phyloP scores from a whole-genome alignment of 805 yeast genomes.

The Trichomonascus vanleenenianus region DNA sequence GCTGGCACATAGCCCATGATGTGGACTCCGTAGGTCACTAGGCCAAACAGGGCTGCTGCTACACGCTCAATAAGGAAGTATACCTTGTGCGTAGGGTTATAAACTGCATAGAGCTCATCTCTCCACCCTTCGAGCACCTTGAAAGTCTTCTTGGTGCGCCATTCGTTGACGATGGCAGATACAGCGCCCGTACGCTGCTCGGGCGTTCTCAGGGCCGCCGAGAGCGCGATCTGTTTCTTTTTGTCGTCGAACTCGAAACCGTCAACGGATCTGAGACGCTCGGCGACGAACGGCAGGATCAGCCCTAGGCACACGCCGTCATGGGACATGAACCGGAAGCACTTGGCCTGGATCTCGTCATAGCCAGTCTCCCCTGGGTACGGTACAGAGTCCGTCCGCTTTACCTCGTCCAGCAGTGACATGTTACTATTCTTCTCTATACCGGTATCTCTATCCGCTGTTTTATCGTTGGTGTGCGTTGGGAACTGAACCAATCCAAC shows the following conservation, averaged over 20 bases:
- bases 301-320: conserved; percentile 22
- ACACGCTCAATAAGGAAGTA: conserved; percentile 76
- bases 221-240: conserved; percentile 25
- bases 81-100: conserved; percentile 44
- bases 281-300: conserved; percentile 20
- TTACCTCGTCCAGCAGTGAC: conserved; percentile 6
- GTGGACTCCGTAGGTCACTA: conserved; percentile 86
- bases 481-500: too few relatives aligned
- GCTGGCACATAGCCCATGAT: conserved; percentile 68
- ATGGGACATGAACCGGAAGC: conserved; percentile 22
- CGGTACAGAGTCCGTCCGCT: conserved; percentile 12
- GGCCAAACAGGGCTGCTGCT: conserved; percentile 72
- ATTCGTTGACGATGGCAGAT: conserved; percentile 16
- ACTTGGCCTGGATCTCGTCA: background rate
- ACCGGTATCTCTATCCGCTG: background rate
- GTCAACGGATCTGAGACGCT: conserved; percentile 7
- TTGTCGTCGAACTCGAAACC: conserved; percentile 21
- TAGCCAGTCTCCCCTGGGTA: conserved; percentile 6
- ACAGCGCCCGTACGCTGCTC: conserved; percentile 36
- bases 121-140: conserved; percentile 54
- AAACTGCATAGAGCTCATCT: conserved; percentile 70
- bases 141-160: conserved; percentile 21
- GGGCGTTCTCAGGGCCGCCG: conserved; percentile 28
- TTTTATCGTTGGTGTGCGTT: too few relatives aligned
- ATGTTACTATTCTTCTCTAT: background rate